These are phyloP conservation scores for Nyctanthes arbortristis DNA, from an alignment of 257 asterid genomes.

Conservation along the genomic window DNA sequence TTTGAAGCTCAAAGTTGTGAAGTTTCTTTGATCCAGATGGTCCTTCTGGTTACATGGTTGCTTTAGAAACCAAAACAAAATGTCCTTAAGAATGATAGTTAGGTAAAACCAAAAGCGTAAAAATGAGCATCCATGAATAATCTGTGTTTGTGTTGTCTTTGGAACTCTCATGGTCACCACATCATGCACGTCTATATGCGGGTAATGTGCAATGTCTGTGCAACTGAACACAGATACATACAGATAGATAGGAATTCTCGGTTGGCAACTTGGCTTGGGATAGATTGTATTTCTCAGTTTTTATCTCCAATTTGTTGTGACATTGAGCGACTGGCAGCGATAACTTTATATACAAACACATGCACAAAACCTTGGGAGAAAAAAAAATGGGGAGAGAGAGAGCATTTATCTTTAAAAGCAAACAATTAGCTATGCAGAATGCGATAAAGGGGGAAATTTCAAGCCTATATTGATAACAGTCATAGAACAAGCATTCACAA, in stretches of 20 bases:
- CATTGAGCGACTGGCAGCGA: neutral
- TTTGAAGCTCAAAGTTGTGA: neutral
- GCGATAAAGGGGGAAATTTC: neutral
- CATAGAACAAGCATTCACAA: neutral
- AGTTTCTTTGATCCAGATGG: neutral
- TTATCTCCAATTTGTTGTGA: neutral
- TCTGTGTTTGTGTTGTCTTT: neutral
- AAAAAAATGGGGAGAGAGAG: neutral
- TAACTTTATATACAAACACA: neutral
- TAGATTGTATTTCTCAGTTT: neutral
- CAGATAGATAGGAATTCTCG: neutral
- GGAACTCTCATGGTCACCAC: neutral
- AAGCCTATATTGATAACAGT: neutral
- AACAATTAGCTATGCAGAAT: neutral
- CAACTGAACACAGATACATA: neutral
- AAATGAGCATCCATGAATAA: neutral
- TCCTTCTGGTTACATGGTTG: neutral
- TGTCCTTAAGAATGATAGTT: neutral
- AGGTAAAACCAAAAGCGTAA: neutral
- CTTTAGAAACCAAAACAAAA: neutral
- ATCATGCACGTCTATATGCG: neutral
- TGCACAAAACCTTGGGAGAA: neutral
- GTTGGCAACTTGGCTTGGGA: neutral
- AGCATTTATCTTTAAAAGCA: neutral
- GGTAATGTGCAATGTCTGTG: neutral